These are phyloP conservation scores for Deinandra increscens DNA, from an alignment of 129 eudicot genomes.

Conservation along the genomic window DNA sequence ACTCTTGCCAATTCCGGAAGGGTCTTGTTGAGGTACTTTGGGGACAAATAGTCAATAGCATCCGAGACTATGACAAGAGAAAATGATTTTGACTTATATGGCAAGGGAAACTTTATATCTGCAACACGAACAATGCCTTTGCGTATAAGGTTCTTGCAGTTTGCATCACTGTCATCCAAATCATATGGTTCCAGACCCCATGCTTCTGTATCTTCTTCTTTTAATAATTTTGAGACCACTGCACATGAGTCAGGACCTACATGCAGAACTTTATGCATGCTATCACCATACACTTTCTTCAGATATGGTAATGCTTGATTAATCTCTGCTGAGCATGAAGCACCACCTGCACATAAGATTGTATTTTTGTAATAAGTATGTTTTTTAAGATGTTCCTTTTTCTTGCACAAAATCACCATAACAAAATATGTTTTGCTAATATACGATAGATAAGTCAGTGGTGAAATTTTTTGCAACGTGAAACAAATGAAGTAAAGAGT, in stretches of 20 bases:
- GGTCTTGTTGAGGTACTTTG: slow-evolving; percentile 87
- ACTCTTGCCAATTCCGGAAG: slow-evolving; percentile 89
- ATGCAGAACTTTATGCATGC: slow-evolving; percentile 81
- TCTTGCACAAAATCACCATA: not conserved
- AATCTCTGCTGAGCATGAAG: slow-evolving; percentile 72
- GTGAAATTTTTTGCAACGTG: not conserved
- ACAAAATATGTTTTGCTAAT: slow-evolving; percentile 13
- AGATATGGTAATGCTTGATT: slow-evolving; percentile 62
- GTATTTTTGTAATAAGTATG: not conserved
- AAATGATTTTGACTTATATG: slow-evolving; percentile 78
- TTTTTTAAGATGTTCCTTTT: not conserved
- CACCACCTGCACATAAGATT: slow-evolving; percentile 51
- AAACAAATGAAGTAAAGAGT: slow-evolving; percentile 13
- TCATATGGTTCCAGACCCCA: slow-evolving; percentile 98
- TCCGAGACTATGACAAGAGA: slow-evolving; percentile 90
- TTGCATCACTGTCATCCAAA: slow-evolving; percentile 73
- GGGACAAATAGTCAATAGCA: slow-evolving; percentile 89
- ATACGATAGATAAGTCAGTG: not conserved
- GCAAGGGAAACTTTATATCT: slow-evolving; percentile 88
- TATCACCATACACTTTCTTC: slow-evolving; percentile 81
- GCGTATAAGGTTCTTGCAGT: slow-evolving; percentile 70
- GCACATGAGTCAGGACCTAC: slow-evolving; percentile 94
- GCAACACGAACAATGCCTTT: slow-evolving; percentile 88
- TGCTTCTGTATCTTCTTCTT: slow-evolving; percentile 93
- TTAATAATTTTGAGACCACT: slow-evolving; percentile 66